Percentiles rank a stretch among this genome's conserved stretches.
phyloP scores from a whole-genome alignment of 306 rosid species.

The Comarum palustre region DNA sequence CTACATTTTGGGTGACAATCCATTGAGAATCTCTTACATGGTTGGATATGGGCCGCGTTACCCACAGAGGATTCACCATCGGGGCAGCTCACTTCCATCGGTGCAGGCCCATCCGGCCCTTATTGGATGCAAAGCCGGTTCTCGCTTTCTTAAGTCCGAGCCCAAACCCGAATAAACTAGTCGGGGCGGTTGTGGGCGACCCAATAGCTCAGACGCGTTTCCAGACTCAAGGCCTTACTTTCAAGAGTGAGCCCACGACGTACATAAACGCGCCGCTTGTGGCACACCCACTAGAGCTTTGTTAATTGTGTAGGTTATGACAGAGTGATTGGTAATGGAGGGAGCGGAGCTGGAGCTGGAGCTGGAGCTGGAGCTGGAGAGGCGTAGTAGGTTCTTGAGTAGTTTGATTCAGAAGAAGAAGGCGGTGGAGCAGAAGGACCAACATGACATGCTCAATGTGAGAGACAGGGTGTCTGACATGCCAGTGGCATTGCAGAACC shows the following conservation, averaged over 20 bases:
- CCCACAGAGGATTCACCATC: conserved; percentile 89
- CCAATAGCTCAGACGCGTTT: conserved; percentile 68
- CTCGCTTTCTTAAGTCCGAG: conserved; percentile 62
- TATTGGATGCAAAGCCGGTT: conserved; percentile 82
- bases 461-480: conserved; percentile 75
- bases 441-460: conserved; percentile 46
- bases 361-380: conserved; percentile 83
- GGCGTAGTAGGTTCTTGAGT: conserved; percentile 70
- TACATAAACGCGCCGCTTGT: conserved; percentile 82
- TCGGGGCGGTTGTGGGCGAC: conserved; percentile 91
- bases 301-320: conserved; percentile 12
- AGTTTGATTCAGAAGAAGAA: conserved; percentile 84
- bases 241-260: conserved; percentile 92
- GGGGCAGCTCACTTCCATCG: conserved; percentile 84
- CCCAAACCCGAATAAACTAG: conserved; percentile 69
- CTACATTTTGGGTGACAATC: conserved; percentile 90
- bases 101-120: conserved; percentile 64
- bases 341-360: conserved; percentile 85
- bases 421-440: conserved; percentile 57
- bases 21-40: conserved; percentile 90
- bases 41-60: conserved; percentile 85
- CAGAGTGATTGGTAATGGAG: conserved; percentile 40
- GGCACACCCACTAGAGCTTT: conserved; percentile 33
- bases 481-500: conserved; percentile 66
- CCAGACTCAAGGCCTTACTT: conserved; percentile 89